A percentile compares a stretch with the other conserved stretches of the same genome.
These are phyloP conservation scores for Thalassiosira profunda DNA, from an alignment of 108 stramenopile species.

Conservation along the genomic window DNA sequence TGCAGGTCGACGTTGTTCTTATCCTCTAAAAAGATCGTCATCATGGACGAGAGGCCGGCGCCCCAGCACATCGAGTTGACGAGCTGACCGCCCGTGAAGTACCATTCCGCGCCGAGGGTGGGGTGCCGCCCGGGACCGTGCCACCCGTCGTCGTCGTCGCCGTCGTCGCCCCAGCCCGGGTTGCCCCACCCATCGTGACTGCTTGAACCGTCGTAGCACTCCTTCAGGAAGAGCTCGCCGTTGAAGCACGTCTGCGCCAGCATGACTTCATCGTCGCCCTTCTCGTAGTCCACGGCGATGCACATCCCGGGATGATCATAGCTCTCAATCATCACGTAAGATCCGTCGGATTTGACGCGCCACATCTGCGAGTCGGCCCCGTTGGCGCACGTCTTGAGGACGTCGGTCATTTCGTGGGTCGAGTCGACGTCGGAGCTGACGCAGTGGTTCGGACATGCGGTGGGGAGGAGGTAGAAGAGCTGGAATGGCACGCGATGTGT, in stretches of 20 bases:
- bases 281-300: slow-evolving; percentile 36
- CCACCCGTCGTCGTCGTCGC: too few relatives aligned
- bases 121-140: too few relatives aligned
- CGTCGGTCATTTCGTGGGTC: slow-evolving; percentile 15
- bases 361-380: slow-evolving; percentile 23
- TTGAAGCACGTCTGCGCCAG: slow-evolving; percentile 18
- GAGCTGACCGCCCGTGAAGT: slow-evolving; percentile 47
- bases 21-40: slow-evolving; percentile 22
- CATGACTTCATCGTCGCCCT: slow-evolving; percentile 18
- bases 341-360: slow-evolving; percentile 36
- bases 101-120: slow-evolving; percentile 37
- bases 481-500: too few relatives aligned
- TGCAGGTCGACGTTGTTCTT: too few relatives aligned
- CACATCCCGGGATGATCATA: slow-evolving; percentile 26
- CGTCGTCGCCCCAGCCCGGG: too few relatives aligned
- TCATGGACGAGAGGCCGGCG: slow-evolving; percentile 29
- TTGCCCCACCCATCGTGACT: too few relatives aligned
- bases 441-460: slow-evolving; percentile 32
- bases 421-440: slow-evolving; percentile 20
- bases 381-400: slow-evolving; percentile 11
- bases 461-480: slow-evolving; percentile 39
- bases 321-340: slow-evolving; percentile 41
- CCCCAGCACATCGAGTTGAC: slow-evolving; percentile 35
- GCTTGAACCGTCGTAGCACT: too few relatives aligned
- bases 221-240: slow-evolving; percentile 35